Base-by-base conservation (phyloP, 306 rosid species). In the Canavalia gladiata region DNA sequence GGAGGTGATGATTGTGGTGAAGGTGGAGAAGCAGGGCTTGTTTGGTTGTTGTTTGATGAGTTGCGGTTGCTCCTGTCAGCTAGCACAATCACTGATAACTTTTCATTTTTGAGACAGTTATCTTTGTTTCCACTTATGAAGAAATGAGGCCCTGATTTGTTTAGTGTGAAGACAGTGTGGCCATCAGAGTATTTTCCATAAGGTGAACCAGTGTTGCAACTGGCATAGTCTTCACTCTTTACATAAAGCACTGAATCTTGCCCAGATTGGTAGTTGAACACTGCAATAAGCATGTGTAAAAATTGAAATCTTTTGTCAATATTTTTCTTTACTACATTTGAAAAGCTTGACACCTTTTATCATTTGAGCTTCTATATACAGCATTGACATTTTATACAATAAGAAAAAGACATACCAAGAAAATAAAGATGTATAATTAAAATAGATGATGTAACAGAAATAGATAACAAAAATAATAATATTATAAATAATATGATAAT, bases 51-150 rank as follows among this genome's bases (percentile, higher is more conserved):
- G 76, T 55, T 85, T 43, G 87, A 56, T 31, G 83, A 45, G 12
- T 1, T 45, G 51, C 43, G 8, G 62, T 84, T 88, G 90, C 41
- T 86, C 78, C 94, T 89, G 5, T 90, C 87, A 55, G 97, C 86
- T 77, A 96, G 73, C 1, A 93, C 97, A 77, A 81, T 56, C 30
- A 95, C 88, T 2, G 84, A 81, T 41, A 96, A 1, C 87, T 96
- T 96, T 82, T 96, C 93, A 73, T 93, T 92, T 74, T 90, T 90
- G 34, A 13, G 51, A 42, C 99, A 96, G 68, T 90, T 84, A 11
- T 91, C 98, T 80, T 82, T 88, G 87, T 88, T 91, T 10, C 99
- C 99, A 81, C 97, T 92, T 28, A 96, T 85, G 89, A 95, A 95
- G 73, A 87, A 91, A 87, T 87, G 75, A 54, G 94, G 70, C 28